Base-by-base conservation (phyloP, 352 stramenopile genomes). In the Phytophthora pisi region DNA sequence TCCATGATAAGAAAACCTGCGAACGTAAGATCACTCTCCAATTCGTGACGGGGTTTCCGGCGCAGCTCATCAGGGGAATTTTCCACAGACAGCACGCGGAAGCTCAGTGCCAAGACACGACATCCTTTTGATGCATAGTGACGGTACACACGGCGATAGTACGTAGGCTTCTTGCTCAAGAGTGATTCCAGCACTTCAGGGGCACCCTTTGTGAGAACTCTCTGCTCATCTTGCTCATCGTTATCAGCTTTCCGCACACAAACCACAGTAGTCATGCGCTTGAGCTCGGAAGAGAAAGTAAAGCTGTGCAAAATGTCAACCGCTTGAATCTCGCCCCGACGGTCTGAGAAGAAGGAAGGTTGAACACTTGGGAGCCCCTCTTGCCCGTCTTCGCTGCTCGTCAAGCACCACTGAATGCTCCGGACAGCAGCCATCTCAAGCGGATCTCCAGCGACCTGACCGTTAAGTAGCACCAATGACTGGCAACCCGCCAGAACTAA, bases 381-480 rank as follows among this genome's bases (percentile, higher is more conserved):
- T 20, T 55, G 30, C 43, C 47, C 63, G 20, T 51, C 58, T 57
- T 92, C 75, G 40, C 84, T 81, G 13, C 71, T 87, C 40, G 90
- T 78, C 47, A 93, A 78, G 58, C 89, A 93, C 70, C 86, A 80
- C 11, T 91, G 65, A 51, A 90, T 83, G 15, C 47, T 75, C 15
- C 93, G 93, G 61, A 99, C 84, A 51, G 97, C 96, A 5, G 98
- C 97, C 69, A 97, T 91, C 86, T 99, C 98, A 11, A 99, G 89
- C 24, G 98, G 97, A 81, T 99, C 98, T 57, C 98, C 98, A 46
- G 98, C 78, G 53, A 99, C 84, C 52, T 90, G 86, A 52, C 95
- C 97, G 52, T 99, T 97, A 45, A 99, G 94, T 49, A 98, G 79
- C 24, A 99, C 96, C 20, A 99, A 85, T 38, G 97, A 98, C 71